Conservation (phyloP, 2,329 filamentous ascomycete genomes). For the Trichoderma sp. region DNA sequence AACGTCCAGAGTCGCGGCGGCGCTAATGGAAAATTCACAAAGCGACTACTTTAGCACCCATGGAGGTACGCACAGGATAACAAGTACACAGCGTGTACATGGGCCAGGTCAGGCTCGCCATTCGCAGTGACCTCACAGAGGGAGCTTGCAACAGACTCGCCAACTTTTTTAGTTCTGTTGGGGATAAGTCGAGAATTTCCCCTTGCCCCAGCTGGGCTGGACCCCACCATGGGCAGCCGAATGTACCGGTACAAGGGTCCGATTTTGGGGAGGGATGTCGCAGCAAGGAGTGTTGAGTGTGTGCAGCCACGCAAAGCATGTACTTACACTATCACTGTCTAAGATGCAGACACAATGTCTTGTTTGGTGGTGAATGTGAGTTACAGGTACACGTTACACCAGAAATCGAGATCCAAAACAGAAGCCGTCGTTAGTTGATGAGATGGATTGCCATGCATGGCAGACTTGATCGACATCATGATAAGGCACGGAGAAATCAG, state of each 20-base stretch:
- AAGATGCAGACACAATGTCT: neutral
- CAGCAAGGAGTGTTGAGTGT: conserved; percentile 4
- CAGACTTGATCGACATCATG: neutral
- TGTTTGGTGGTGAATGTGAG: neutral
- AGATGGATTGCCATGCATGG: neutral
- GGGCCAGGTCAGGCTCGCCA: neutral
- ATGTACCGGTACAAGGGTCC: conserved; percentile 16
- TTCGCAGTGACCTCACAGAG: conserved; percentile 9
- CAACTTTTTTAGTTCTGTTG: conserved; percentile 42
- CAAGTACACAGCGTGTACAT: conserved; percentile 15
- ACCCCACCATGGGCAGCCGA: conserved; percentile 4
- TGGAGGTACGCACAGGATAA: neutral
- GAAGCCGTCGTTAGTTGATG: neutral
- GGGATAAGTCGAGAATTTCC: conserved; percentile 32
- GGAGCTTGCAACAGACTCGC: conserved; percentile 23
- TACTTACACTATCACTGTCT: neutral
- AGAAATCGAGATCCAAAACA: neutral
- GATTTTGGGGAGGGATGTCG: neutral
- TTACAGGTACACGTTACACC: neutral
- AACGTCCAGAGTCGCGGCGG: conserved; percentile 18
- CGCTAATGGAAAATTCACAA: conserved; percentile 21
- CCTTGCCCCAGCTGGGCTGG: conserved; percentile 15
- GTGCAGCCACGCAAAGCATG: neutral
- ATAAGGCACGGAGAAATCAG: neutral
- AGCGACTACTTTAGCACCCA: neutral